Evolutionary conservation across 2,329 filamentous ascomycete species (phyloP).

Genomic region (Hymenoscyphus scutula): DNA sequence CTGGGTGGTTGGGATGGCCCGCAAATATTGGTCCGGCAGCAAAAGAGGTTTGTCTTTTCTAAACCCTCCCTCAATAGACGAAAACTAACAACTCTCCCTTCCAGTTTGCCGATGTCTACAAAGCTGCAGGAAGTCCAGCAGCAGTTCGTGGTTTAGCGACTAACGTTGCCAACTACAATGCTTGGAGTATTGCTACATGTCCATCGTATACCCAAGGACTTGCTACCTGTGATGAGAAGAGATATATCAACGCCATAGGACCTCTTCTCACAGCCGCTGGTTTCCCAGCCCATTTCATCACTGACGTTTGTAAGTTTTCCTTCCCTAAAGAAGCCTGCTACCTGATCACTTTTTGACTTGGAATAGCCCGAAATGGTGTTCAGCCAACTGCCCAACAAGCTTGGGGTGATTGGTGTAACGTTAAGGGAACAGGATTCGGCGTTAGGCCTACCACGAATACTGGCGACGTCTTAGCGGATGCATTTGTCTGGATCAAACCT

Average conservation of each 20-base stretch:
- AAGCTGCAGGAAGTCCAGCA: slow-evolving; percentile 44
- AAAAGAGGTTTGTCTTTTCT: slow-evolving; percentile 22
- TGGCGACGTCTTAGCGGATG: slow-evolving; percentile 56
- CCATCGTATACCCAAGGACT: slow-evolving; percentile 43
- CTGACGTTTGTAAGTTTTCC: slow-evolving; percentile 45
- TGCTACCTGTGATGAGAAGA: slow-evolving; percentile 51
- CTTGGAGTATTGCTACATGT: slow-evolving; percentile 45
- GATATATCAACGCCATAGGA: slow-evolving; percentile 49
- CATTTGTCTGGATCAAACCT: slow-evolving; percentile 71
- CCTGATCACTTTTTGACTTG: slow-evolving; percentile 6
- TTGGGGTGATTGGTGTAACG: slow-evolving; percentile 70
- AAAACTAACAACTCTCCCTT: too few relatives aligned
- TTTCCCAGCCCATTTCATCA: slow-evolving; percentile 54
- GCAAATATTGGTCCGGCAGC: slow-evolving; percentile 55
- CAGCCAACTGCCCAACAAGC: slow-evolving; percentile 53
- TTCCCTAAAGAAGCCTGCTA: too few relatives aligned
- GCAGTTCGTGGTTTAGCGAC: slow-evolving; percentile 52
- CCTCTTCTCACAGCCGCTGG: slow-evolving; percentile 47
- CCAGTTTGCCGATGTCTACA: slow-evolving; percentile 47
- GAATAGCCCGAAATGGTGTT: slow-evolving; percentile 56
- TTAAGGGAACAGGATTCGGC: slow-evolving; percentile 62
- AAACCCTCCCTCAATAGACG: too few relatives aligned
- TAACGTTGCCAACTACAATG: slow-evolving; percentile 60
- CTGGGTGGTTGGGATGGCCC: slow-evolving; percentile 62
- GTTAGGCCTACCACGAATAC: slow-evolving; percentile 62